A percentile compares a stretch with the other conserved stretches of the same genome.
Conservation (phyloP, 148 eudicot genomes). For the Amaranthus palmeri region DNA sequence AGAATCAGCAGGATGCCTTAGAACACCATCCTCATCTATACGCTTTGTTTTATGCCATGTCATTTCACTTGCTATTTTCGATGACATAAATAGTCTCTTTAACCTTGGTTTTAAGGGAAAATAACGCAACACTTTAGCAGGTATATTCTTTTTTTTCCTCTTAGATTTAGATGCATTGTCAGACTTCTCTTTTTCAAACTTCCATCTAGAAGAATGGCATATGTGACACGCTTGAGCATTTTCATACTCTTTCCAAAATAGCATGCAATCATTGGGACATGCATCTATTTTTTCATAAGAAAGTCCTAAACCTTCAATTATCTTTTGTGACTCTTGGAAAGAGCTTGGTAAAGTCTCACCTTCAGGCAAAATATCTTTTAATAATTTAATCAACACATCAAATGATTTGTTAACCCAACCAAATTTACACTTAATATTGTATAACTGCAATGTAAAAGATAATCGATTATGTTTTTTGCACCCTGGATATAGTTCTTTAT, state of each 20-base stretch:
- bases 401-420: slow-evolving; percentile 1
- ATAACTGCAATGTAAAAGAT: slow-evolving; percentile 4
- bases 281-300: slow-evolving; percentile 8
- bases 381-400: slow-evolving; percentile 1
- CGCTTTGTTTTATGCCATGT: no score
- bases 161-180: neutral
- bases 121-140: neutral
- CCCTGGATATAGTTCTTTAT: slow-evolving; percentile 2
- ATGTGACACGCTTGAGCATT: neutral
- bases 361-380: neutral
- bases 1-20: slow-evolving; percentile 4
- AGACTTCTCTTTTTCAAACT: neutral
- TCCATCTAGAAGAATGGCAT: slow-evolving; percentile 16
- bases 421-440: neutral
- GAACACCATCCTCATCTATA: neutral
- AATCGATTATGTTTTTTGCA: neutral
- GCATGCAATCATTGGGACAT: slow-evolving; percentile 1
- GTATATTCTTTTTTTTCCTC: neutral
- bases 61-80: no score
- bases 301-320: neutral
- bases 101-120: no score
- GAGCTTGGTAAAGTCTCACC: neutral
- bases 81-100: no score
- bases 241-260: neutral
- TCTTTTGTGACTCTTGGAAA: neutral